These are phyloP conservation scores for Dendrobium officinale DNA, from an alignment of 106 monocot species.

Conservation along the genomic window DNA sequence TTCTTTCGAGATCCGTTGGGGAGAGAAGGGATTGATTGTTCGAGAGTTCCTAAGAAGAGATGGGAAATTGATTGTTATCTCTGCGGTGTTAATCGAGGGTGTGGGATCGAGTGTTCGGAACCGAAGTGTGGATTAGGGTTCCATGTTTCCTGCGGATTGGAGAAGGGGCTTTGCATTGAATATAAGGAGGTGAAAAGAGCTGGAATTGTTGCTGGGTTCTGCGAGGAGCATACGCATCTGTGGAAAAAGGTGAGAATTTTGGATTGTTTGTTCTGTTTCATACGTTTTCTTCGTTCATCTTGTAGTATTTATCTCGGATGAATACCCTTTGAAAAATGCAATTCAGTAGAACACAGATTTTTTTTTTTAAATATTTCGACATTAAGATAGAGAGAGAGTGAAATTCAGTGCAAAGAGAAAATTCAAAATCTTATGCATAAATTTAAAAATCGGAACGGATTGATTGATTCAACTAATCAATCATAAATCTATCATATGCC, in stretches of 20 bases:
- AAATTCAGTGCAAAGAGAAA: too few species aligned
- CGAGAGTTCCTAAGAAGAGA: slow-evolving; percentile 38
- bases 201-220: slow-evolving; percentile 77
- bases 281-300: background rate
- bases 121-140: slow-evolving; percentile 61
- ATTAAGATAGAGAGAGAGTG: too few species aligned
- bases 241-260: slow-evolving; percentile 64
- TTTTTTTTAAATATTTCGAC: too few species aligned
- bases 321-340: too few species aligned
- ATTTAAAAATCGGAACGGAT: too few species aligned
- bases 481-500: too few species aligned
- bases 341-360: too few species aligned
- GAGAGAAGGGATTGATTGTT: slow-evolving; percentile 63
- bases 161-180: slow-evolving; percentile 56
- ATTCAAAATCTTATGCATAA: too few species aligned
- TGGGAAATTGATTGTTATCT: slow-evolving; percentile 42
- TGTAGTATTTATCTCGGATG: too few species aligned
- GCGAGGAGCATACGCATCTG: slow-evolving; percentile 56
- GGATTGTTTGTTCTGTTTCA: background rate
- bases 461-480: too few species aligned
- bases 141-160: slow-evolving; percentile 73
- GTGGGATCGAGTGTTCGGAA: slow-evolving; percentile 77
- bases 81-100: slow-evolving; percentile 44
- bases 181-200: slow-evolving; percentile 50
- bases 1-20: slow-evolving; percentile 74